Evolutionary conservation across 495 filamentous ascomycete species (phyloP).

Genomic region (Terfezia claveryi): DNA sequence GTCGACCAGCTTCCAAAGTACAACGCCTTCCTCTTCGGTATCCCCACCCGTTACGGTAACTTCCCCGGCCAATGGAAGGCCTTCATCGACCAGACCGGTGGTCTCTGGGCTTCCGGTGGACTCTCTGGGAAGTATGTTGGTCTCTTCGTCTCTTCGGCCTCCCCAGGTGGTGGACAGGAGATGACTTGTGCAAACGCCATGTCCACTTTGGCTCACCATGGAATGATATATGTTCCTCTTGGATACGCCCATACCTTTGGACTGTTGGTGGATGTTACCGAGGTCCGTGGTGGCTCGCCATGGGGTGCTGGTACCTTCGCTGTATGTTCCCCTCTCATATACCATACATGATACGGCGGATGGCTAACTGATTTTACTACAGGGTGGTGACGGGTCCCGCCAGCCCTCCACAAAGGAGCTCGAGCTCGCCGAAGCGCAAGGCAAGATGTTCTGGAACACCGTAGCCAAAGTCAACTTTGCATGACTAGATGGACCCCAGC

Average conservation of each 20-base stretch:
- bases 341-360: background rate
- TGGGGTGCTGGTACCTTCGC: slow-evolving; percentile 95
- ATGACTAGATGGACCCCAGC: background rate
- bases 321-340: slow-evolving; percentile 24
- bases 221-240: slow-evolving; percentile 83
- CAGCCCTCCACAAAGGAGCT: slow-evolving; percentile 56
- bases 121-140: slow-evolving; percentile 68
- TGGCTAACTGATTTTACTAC: slow-evolving; percentile 8
- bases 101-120: slow-evolving; percentile 31
- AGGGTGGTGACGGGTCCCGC: slow-evolving; percentile 53
- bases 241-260: slow-evolving; percentile 69
- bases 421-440: slow-evolving; percentile 55
- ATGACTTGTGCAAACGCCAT: slow-evolving; percentile 60
- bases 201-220: slow-evolving; percentile 82
- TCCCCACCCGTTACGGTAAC: slow-evolving; percentile 97
- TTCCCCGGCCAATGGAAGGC: slow-evolving; percentile 89
- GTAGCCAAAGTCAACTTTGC: slow-evolving; percentile 46
- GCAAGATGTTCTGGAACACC: slow-evolving; percentile 63
- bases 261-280: slow-evolving; percentile 40
- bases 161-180: slow-evolving; percentile 80
- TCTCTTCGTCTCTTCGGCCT: slow-evolving; percentile 68
- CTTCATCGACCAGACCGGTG: slow-evolving; percentile 31
- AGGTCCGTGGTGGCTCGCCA: slow-evolving; percentile 64
- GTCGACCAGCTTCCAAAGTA: slow-evolving; percentile 47
- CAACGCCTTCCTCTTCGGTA: slow-evolving; percentile 83